A percentile compares a stretch with the other conserved stretches of the same genome.
phyloP scores from a whole-genome alignment of 495 filamentous ascomycete genomes.

The Xylaria telfairii region DNA sequence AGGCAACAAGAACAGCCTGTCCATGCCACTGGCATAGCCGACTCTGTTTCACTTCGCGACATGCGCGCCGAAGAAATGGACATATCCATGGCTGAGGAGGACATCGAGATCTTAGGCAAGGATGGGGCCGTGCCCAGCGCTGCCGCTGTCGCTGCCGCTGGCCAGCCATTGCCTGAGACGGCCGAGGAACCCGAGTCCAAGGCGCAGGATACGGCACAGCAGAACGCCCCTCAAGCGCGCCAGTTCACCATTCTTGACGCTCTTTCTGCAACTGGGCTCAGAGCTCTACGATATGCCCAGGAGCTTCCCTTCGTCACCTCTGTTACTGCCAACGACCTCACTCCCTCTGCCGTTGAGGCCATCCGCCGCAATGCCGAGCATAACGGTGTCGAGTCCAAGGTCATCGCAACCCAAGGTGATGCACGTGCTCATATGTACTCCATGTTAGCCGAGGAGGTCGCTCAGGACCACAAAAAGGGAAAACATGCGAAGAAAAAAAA shows the following conservation, averaged over 20 bases:
- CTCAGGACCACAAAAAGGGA: slow-evolving; percentile 33
- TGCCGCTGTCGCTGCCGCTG: slow-evolving; percentile 16
- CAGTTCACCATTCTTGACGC: slow-evolving; percentile 89
- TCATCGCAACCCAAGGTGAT: slow-evolving; percentile 76
- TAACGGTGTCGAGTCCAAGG: slow-evolving; percentile 73
- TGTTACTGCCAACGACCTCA: slow-evolving; percentile 89
- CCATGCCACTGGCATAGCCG: slow-evolving; percentile 23
- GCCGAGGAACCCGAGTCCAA: slow-evolving; percentile 29
- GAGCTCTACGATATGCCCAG: slow-evolving; percentile 88
- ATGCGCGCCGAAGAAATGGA: slow-evolving; percentile 26
- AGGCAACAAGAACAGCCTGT: slow-evolving; percentile 31
- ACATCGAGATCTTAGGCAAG: neutral
- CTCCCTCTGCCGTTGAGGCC: slow-evolving; percentile 73
- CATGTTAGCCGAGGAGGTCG: slow-evolving; percentile 51
- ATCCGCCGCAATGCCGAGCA: slow-evolving; percentile 85
- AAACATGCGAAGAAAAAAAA: slow-evolving; percentile 35
- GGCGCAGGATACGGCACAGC: slow-evolving; percentile 27
- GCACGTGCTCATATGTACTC: slow-evolving; percentile 91
- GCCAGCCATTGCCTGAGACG: slow-evolving; percentile 4
- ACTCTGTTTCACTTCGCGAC: slow-evolving; percentile 19
- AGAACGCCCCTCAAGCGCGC: slow-evolving; percentile 24
- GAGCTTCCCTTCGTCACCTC: slow-evolving; percentile 84
- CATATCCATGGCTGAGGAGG: slow-evolving; percentile 21
- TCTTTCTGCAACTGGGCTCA: slow-evolving; percentile 90
- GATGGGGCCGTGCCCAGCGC: slow-evolving; percentile 3